Evolutionary conservation across 345 rosid genomes (phyloP), one percentile per base, ranked within the genome.

Genomic region (Xanthoceras sorbifolium): DNA sequence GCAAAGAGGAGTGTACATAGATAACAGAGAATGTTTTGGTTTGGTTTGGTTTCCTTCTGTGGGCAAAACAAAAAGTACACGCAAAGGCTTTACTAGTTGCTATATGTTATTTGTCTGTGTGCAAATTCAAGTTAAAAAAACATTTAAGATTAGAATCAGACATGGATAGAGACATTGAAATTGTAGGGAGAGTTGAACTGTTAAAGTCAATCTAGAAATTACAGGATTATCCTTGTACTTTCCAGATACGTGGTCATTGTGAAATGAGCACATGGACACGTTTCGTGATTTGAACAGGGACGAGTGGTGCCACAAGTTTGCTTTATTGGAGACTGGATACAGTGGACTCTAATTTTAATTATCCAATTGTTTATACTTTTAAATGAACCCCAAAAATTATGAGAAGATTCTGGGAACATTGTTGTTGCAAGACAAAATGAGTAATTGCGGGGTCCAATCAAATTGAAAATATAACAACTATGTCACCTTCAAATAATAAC

Each of bases 201-300:
- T n/a, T n/a, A n/a, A n/a, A 34, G 64, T 36, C 75, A 71, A 71
- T 36, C 3, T 3, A 9, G 54, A 42, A 72, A 60, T 72, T 26
- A 60, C 76, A 8, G 40, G 22, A 38, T 1, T 26, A n/a, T 61
- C 55, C 76, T 17, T 10, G n/a, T 9, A 11, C 14, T 0, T 6
- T 71, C n/a, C 11, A 34, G 2, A 17, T 25, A 40, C 65, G 75
- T 25, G 38, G 65, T 1, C 2, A 14, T 3, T 38, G 50, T 25
- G 25, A 46, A 18, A 18, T 17, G 40, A 0, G 14, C 60, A 69
- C 12, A 23, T 17, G 75, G 65, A 72, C 75, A 57, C 75, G 65
- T 72, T 17, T 36, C 23, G 3, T 23, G 5, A 14, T 29, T 11
- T n/a, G 46, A 54, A 54, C 32, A n/a, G n/a, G 2, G 64, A 32